Percentiles rank a stretch among this genome's conserved stretches.
phyloP scores from a whole-genome alignment of 129 eudicot genomes.

The Helianthus annuus region HanXRQr2.0-SUNRISE NC_035442.2:152225861-152226360 shows the following conservation, averaged over 20 bases:
- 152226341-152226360: no score
- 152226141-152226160: neutral
- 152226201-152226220: slow-evolving; percentile 83
- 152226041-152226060: slow-evolving; percentile 85
- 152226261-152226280: slow-evolving; percentile 67
- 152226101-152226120: slow-evolving; percentile 1
- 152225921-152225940: neutral
- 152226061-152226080: slow-evolving; percentile 87
- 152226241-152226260: slow-evolving; percentile 79
- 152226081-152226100: slow-evolving; percentile 50
- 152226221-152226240: slow-evolving; percentile 76
- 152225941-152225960: slow-evolving; percentile 7
- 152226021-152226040: slow-evolving; percentile 82
- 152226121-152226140: neutral
- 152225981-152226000: slow-evolving; percentile 48
- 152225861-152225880: neutral
- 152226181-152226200: slow-evolving; percentile 39
- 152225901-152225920: neutral
- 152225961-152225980: neutral
- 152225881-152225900: slow-evolving; percentile 8
- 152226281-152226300: neutral
- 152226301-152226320: neutral
- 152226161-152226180: no score
- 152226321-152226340: no score
- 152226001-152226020: slow-evolving; percentile 93